Evolutionary conservation across 2,329 filamentous ascomycete genomes (phyloP).

Genomic region (Rhytidhysteron rufulum): DNA sequence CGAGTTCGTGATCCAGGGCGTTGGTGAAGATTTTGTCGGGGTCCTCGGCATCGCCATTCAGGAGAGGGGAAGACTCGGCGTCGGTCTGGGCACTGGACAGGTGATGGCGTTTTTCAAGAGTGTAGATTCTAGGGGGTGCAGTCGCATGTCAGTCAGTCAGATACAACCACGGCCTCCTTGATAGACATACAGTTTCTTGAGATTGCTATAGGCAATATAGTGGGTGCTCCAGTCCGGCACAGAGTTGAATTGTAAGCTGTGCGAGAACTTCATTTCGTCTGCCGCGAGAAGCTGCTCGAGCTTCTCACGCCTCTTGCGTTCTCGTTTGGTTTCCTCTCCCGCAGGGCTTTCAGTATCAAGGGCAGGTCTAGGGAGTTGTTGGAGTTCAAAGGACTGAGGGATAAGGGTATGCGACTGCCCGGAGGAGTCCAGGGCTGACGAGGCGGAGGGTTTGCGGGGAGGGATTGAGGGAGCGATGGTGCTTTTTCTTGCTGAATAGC

Average conservation of each 20-base stretch:
- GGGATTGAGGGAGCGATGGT: too few species aligned
- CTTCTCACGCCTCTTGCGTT: slow-evolving; percentile 57
- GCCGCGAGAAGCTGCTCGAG: slow-evolving; percentile 65
- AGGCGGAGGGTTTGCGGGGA: too few species aligned
- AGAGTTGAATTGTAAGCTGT: slow-evolving; percentile 98
- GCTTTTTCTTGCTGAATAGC: too few species aligned
- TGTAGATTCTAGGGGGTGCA: slow-evolving; percentile 68
- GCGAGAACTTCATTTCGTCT: slow-evolving; percentile 99
- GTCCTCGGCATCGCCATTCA: slow-evolving; percentile 60
- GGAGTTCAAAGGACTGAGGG: slow-evolving; percentile 1
- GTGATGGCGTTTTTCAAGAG: slow-evolving; percentile 81
- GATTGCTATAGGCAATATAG: slow-evolving; percentile 97
- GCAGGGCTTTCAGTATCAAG: background rate
- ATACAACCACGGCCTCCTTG: too few species aligned
- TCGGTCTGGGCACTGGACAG: slow-evolving; percentile 59
- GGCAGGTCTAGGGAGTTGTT: background rate
- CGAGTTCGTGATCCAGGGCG: slow-evolving; percentile 81
- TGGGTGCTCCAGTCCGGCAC: slow-evolving; percentile 99
- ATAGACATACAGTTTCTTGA: slow-evolving; percentile 85
- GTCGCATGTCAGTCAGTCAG: slow-evolving; percentile 20
- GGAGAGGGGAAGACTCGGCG: slow-evolving; percentile 79
- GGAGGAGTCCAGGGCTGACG: slow-evolving; percentile 1
- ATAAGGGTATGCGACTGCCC: background rate
- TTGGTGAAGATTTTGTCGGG: slow-evolving; percentile 78
- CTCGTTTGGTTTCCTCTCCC: slow-evolving; percentile 19